Percentiles rank a stretch among this genome's conserved stretches.
Evolutionary conservation across 768 basidiomycete species (phyloP).

Genomic region (Kwoniella pini): DNA sequence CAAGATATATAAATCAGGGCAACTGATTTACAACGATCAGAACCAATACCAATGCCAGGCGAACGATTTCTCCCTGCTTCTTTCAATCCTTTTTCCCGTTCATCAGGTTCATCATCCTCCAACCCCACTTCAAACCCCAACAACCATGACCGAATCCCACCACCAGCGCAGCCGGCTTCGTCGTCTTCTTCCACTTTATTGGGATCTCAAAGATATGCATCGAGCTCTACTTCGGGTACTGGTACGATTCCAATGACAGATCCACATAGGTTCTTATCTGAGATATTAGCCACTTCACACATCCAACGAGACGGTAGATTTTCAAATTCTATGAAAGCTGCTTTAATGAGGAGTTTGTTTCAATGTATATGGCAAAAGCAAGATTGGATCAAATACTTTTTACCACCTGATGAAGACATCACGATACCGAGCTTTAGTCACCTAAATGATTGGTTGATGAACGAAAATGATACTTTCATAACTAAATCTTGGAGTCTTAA

Average conservation of each 20-base stretch:
- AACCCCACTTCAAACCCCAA: neutral
- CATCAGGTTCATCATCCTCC: neutral
- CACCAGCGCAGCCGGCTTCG: neutral
- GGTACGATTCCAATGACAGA: neutral
- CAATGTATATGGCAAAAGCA: conserved; percentile 20
- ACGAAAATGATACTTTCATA: neutral
- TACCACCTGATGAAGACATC: neutral
- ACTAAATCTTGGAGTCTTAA: conserved; percentile 17
- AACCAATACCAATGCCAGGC: conserved; percentile 16
- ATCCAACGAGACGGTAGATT: conserved; percentile 7
- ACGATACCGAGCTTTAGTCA: conserved; percentile 2
- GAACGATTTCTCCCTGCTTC: conserved; percentile 15
- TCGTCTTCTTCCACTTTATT: neutral
- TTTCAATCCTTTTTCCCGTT: conserved; percentile 9
- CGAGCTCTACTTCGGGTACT: no score
- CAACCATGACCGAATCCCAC: neutral
- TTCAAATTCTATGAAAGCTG: conserved; percentile 12
- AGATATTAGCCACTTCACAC: conserved; percentile 7
- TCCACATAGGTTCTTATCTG: conserved; percentile 7
- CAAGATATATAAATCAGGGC: no score
- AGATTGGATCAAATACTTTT: conserved; percentile 20
- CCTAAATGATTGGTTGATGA: conserved; percentile 14
- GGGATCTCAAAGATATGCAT: no score
- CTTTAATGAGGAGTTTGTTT: conserved; percentile 13
- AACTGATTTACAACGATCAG: no score